Percentiles rank a stretch among this genome's conserved stretches.
These are phyloP conservation scores for Linnemannia exigua DNA, from an alignment of 192 early-diverging fungal genomes.

Conservation along the genomic window DNA sequence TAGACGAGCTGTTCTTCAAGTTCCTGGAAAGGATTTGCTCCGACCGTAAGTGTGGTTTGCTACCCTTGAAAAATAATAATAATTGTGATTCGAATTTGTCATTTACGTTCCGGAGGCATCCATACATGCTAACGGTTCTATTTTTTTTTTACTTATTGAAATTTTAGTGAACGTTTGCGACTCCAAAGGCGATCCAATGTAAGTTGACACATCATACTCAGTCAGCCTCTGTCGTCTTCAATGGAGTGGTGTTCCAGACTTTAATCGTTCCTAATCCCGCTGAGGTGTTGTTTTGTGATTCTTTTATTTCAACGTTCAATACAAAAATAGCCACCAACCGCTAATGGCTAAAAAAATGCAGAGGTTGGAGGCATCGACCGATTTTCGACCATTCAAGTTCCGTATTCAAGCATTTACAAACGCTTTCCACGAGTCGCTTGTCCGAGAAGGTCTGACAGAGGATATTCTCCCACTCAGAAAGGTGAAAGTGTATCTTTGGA, in stretches of 20 bases:
- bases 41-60: conserved; percentile 65
- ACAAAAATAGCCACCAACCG: conserved; percentile 81
- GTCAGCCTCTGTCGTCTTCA: background rate
- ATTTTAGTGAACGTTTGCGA: conserved; percentile 72
- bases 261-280: too few species aligned
- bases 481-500: conserved; percentile 81
- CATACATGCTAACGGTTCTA: background rate
- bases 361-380: conserved; percentile 76
- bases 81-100: background rate
- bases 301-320: background rate
- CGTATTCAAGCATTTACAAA: conserved; percentile 86
- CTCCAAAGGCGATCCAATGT: conserved; percentile 79
- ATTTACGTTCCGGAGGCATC: background rate
- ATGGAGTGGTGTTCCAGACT: too few species aligned
- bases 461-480: conserved; percentile 74
- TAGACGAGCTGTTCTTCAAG: conserved; percentile 77
- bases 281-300: too few species aligned
- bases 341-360: conserved; percentile 85
- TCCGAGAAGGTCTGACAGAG: conserved; percentile 71
- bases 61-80: background rate
- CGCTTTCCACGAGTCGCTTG: conserved; percentile 78
- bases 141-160: conserved; percentile 4
- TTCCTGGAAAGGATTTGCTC: conserved; percentile 79
- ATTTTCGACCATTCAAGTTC: conserved; percentile 84
- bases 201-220: conserved; percentile 33